phyloP scores from a whole-genome alignment of 441 rosid species.

The Macaranga tanarius region DNA sequence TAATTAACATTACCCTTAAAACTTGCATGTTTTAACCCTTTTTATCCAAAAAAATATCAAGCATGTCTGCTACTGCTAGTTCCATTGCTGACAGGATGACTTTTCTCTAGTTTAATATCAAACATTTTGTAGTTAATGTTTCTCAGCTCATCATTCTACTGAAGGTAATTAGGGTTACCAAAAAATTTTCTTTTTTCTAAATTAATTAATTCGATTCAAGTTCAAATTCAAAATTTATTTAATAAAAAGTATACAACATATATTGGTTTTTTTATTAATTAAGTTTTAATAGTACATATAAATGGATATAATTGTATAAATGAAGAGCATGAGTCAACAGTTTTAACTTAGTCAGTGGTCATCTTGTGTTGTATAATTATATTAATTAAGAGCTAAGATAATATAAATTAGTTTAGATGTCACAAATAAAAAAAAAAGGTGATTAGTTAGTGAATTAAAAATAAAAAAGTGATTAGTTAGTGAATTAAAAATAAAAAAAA shows the following conservation, averaged over 20 bases:
- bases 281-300: too few species aligned
- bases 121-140: background rate
- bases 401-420: slow-evolving; percentile 10
- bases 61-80: slow-evolving; percentile 1
- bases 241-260: too few species aligned
- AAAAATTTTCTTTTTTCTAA: too few species aligned
- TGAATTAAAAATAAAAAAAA: background rate
- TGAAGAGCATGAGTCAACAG: background rate
- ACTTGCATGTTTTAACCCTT: slow-evolving; percentile 3
- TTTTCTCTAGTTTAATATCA: background rate
- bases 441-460: background rate
- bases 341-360: background rate
- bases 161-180: too few species aligned
- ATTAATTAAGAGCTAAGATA: background rate
- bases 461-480: background rate
- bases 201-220: too few species aligned
- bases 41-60: too few species aligned
- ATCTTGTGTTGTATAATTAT: background rate
- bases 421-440: background rate
- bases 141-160: background rate
- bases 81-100: too few species aligned
- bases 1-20: background rate
- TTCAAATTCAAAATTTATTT: too few species aligned
- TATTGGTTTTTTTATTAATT: too few species aligned
- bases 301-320: background rate